A percentile compares a stretch with the other conserved stretches of the same genome.
Evolutionary conservation across 768 basidiomycete species (phyloP).

Genomic region (Mycena crocata): DNA sequence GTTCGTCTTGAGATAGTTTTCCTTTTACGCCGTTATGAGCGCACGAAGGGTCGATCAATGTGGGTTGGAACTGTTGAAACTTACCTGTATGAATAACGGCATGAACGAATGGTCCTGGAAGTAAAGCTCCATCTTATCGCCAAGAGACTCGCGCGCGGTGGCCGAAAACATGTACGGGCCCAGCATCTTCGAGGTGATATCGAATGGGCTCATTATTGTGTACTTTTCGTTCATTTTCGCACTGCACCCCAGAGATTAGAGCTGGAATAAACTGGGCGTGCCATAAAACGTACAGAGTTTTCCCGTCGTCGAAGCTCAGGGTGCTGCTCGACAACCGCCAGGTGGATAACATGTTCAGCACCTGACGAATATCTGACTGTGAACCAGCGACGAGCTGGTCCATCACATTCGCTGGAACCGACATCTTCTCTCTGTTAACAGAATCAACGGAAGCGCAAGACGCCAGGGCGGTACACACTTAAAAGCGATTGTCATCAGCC

Average conservation of each 20-base stretch:
- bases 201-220: conserved; percentile 90
- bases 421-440: conserved; percentile 84
- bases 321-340: conserved; percentile 87
- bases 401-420: conserved; percentile 89
- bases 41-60: background rate
- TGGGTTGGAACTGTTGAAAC: background rate
- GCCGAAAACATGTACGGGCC: conserved; percentile 92
- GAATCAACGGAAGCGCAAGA: background rate
- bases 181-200: conserved; percentile 87
- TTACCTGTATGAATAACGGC: conserved; percentile 95
- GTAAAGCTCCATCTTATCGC: conserved; percentile 95
- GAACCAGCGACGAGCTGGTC: conserved; percentile 92
- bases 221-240: conserved; percentile 94
- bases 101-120: conserved; percentile 97
- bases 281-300: conserved; percentile 70
- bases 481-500: conserved; percentile 89
- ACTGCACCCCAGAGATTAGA: conserved; percentile 50
- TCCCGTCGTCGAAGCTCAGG: conserved; percentile 94
- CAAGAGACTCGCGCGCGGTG: conserved; percentile 83
- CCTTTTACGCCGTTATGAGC: conserved; percentile 65
- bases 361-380: conserved; percentile 96
- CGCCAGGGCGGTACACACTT: conserved; percentile 71
- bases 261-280: background rate
- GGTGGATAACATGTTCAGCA: conserved; percentile 97
- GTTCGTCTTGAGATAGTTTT: conserved; percentile 92